Conservation (phyloP, 306 rosid genomes). For the Lathyrus tuberosus region DNA sequence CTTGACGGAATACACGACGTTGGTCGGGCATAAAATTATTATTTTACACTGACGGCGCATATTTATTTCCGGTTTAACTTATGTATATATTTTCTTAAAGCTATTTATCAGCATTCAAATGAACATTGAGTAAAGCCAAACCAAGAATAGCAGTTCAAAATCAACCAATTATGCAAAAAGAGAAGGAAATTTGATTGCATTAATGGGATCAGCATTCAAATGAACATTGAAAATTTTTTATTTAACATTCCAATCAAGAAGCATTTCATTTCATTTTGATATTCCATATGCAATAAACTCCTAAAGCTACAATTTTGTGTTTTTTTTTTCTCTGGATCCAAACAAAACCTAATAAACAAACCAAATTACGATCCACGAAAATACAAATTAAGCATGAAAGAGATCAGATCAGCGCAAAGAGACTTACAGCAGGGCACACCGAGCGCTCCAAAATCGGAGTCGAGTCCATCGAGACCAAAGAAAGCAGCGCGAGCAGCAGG, state of each 20-base stretch:
- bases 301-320: not conserved
- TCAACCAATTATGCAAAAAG: constrained; percentile 16
- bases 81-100: not conserved
- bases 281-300: not conserved
- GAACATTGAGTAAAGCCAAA: not conserved
- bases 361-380: not conserved
- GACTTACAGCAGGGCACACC: constrained; percentile 99
- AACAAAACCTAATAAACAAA: constrained; percentile 14
- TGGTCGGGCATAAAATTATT: too few species aligned
- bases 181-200: not conserved
- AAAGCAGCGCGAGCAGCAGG: constrained; percentile 67
- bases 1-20: too few species aligned
- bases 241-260: constrained; percentile 14
- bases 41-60: too few species aligned
- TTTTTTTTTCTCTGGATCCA: constrained; percentile 9
- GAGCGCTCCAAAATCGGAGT: constrained; percentile 87
- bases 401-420: constrained; percentile 38
- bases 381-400: not conserved
- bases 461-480: constrained; percentile 77
- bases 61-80: too few species aligned
- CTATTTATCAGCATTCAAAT: constrained; percentile 10
- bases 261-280: not conserved
- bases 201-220: constrained; percentile 24
- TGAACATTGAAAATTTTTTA: not conserved
- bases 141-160: not conserved